Evolutionary conservation across 2,329 filamentous ascomycete genomes (phyloP), one percentile per base, ranked within the genome.

Genomic region (Claviceps lovelessii): DNA sequence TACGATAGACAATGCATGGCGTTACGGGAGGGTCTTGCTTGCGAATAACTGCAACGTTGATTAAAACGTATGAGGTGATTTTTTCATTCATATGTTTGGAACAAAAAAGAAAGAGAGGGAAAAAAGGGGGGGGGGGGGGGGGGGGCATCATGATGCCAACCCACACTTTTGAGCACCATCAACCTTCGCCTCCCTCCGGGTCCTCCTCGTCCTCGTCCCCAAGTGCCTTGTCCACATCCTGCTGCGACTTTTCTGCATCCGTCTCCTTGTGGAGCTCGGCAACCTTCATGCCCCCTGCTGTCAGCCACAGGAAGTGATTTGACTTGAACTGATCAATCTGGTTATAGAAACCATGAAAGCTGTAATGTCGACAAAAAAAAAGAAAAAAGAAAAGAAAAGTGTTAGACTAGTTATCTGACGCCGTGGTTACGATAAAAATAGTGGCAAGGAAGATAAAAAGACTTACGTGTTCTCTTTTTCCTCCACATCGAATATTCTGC

Each of bases 401-500:
- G 61, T 61, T 55, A 44, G 6, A 7, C 23, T 4, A 23, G 4
- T 45, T 23, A 2, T 6, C 42, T 23, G 19, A 15, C 23, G 15
- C 31, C 31, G 8, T 4, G 15, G 4, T 39, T 15, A 31, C 15
- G 29, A 39, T 5, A n/a, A 35, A 23, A 10, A 7, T 47, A 11
- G 45, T 2, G 19, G 23, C 5, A 19, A 35, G 8, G 35, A 28
- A 23, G n/a, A 37, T 11, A 39, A 35, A 49, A 23, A 10, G 47
- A 80, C 87, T 80, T 76, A 91, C 87, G 87, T 81, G 66, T 91
- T 90, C 59, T 88, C 85, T 67, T 85, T 81, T 70, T 93, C 88
- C 69, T 97, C 93, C 53, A 95, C 85, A 31, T 85, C 79, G 69
- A 94, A 97, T 61, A 97, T 95, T 29, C 88, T 79, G 63, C 87